Evolutionary conservation across 2,329 filamentous ascomycete genomes (phyloP), one percentile per base, ranked within the genome.

Genomic region (Triangularia verruculosa): DNA sequence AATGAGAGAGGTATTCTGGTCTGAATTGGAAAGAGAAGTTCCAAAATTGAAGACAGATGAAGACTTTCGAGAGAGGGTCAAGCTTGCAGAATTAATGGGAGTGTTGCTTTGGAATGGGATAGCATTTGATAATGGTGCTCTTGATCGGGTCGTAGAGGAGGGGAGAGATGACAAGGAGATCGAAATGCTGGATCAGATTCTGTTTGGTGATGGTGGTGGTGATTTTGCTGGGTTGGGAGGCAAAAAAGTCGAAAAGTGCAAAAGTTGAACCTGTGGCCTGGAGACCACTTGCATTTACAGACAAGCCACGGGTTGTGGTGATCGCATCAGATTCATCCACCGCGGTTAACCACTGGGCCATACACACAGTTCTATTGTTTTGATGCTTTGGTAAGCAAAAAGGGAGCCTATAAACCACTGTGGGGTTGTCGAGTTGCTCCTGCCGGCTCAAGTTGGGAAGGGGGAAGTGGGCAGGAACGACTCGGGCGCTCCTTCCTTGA

Each of bases 21-120:
- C 68, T 2, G 70, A 72, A 24, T 65, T 85, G 34, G 62, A 69
- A 15, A 68, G 70, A 1, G 67, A 74, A 4, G 69, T 79, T 1
- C 75, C 78, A 0, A 73, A 73, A 17, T 68, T 84, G 8, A 66
- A 68, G 25, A 65, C 28, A 8, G 34, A 13, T 62, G 73, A 9
- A 63, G 58, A 63, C 13, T 64, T 75, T 1, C 43, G 74, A 12
- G 69, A 74, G 4, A 75, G 76, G 0, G 73, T 85, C 0, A 71
- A 70, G 60, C 67, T 79, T 43, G 80, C 84, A 12, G 79, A 77
- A 71, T 78, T 71, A 2, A 68, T 88, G 17, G 86, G 87, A 0
- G 78, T 89, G 5, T 65, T 89, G 17, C 76, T 89, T 2, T 89
- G 87, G 86, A 80, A 84, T 71, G 86, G 86, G 0, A 86, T 85